Percentiles rank a stretch among this genome's conserved stretches.
Conservation (phyloP, 202 grass and related monocot genomes). For the Schoenoplectus tabernaemontani region DNA sequence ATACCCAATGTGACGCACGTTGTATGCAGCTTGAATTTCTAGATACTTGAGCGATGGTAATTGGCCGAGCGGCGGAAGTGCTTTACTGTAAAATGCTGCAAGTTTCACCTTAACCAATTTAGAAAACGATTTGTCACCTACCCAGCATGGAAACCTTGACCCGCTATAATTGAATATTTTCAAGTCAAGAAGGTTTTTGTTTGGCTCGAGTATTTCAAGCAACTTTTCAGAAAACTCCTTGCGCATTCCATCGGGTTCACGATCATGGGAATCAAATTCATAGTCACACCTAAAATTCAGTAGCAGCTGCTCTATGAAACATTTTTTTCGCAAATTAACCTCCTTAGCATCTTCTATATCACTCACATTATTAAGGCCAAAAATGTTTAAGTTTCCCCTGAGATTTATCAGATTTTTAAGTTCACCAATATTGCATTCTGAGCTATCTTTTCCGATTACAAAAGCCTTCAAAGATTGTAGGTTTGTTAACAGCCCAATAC, state of each 20-base stretch:
- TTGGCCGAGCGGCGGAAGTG: constrained; percentile 29
- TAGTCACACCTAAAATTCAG: constrained; percentile 1
- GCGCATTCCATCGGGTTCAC: background rate
- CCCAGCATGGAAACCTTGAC: constrained; percentile 33
- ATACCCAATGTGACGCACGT: background rate
- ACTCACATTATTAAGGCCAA: constrained; percentile 28
- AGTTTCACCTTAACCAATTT: constrained; percentile 29
- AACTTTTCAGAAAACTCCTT: constrained; percentile 13
- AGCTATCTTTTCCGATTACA: background rate
- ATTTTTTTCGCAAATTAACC: constrained; percentile 20
- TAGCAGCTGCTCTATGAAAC: constrained; percentile 15
- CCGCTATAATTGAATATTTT: constrained; percentile 20
- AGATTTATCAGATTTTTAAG: constrained; percentile 25
- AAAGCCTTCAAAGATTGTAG: constrained; percentile 14
- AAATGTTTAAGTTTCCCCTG: constrained; percentile 10
- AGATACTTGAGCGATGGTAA: constrained; percentile 36
- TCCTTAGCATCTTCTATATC: constrained; percentile 15
- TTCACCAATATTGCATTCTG: constrained; percentile 21
- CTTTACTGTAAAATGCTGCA: background rate
- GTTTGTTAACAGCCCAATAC: constrained; percentile 8
- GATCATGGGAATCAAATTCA: background rate
- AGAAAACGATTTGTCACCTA: constrained; percentile 29
- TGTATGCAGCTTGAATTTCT: background rate
- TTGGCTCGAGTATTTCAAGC: constrained; percentile 27
- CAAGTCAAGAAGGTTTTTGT: constrained; percentile 22